Percentiles rank a stretch among this genome's conserved stretches.
phyloP scores from a whole-genome alignment of 2,329 filamentous ascomycete genomes.

The Trichophyton equinum region DNA sequence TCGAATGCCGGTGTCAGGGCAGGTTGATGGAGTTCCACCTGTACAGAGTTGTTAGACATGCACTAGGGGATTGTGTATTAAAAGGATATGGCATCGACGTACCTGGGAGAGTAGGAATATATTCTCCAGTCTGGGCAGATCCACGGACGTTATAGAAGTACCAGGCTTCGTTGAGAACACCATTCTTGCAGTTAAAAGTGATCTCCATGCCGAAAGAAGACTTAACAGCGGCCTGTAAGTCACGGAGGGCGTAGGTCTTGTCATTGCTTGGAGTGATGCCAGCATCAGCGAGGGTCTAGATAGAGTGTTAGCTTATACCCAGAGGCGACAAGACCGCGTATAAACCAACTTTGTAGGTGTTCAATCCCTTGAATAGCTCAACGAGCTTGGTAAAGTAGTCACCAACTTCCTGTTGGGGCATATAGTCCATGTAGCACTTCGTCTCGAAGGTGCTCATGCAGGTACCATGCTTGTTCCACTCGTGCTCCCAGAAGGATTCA shows the following conservation, averaged over 20 bases:
- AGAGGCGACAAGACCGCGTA: neutral
- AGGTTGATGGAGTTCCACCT: constrained; percentile 46
- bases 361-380: constrained; percentile 43
- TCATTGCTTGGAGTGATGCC: constrained; percentile 41
- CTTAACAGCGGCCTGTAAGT: constrained; percentile 40
- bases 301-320: neutral
- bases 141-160: constrained; percentile 43
- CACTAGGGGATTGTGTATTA: neutral
- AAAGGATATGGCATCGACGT: constrained; percentile 9
- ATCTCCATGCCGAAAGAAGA: constrained; percentile 36
- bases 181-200: constrained; percentile 39
- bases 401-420: constrained; percentile 44
- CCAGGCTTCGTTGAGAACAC: constrained; percentile 43
- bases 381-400: constrained; percentile 46
- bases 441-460: constrained; percentile 58
- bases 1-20: constrained; percentile 50
- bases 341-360: constrained; percentile 38
- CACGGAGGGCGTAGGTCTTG: constrained; percentile 39
- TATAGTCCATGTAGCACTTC: constrained; percentile 48
- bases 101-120: constrained; percentile 43
- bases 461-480: constrained; percentile 60
- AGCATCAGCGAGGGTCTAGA: constrained; percentile 33
- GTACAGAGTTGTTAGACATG: constrained; percentile 6
- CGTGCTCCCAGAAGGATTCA: constrained; percentile 54
- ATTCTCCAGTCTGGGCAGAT: constrained; percentile 48